Conservation (phyloP, 768 basidiomycete species). For the Exsudoporus frostii region DNA sequence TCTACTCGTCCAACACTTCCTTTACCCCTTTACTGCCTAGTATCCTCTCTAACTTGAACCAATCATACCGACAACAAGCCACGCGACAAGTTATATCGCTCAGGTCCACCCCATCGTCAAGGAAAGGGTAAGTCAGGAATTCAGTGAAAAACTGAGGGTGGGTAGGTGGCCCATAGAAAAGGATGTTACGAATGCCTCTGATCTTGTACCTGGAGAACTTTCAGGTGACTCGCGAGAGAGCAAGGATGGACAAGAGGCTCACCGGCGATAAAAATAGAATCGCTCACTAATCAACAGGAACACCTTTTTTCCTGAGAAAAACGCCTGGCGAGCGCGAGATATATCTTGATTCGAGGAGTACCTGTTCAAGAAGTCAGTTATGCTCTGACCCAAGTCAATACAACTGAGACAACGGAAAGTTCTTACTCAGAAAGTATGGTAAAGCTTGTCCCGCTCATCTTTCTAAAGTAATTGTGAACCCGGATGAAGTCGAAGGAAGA, state of each 20-base stretch:
- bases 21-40: slow-evolving; percentile 25
- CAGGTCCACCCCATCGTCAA: slow-evolving; percentile 83
- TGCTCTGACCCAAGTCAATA: background rate
- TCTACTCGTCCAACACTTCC: slow-evolving; percentile 12
- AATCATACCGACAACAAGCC: slow-evolving; percentile 86
- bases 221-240: background rate
- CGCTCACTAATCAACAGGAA: slow-evolving; percentile 93
- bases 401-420: background rate
- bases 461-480: slow-evolving; percentile 82
- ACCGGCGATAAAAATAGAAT: slow-evolving; percentile 97
- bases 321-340: slow-evolving; percentile 86
- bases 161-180: slow-evolving; percentile 91
- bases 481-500: slow-evolving; percentile 97
- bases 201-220: slow-evolving; percentile 74
- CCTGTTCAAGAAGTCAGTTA: slow-evolving; percentile 37
- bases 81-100: slow-evolving; percentile 81
- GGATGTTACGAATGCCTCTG: slow-evolving; percentile 85
- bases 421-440: slow-evolving; percentile 86
- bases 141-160: slow-evolving; percentile 93
- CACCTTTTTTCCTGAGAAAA: slow-evolving; percentile 83
- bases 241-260: slow-evolving; percentile 10
- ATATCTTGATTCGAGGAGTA: slow-evolving; percentile 95
- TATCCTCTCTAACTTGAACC: slow-evolving; percentile 83
- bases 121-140: slow-evolving; percentile 84
- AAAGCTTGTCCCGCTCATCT: slow-evolving; percentile 66